Base-by-base conservation (phyloP, 805 yeast species). In the Scheffersomyces stipitis region DNA sequence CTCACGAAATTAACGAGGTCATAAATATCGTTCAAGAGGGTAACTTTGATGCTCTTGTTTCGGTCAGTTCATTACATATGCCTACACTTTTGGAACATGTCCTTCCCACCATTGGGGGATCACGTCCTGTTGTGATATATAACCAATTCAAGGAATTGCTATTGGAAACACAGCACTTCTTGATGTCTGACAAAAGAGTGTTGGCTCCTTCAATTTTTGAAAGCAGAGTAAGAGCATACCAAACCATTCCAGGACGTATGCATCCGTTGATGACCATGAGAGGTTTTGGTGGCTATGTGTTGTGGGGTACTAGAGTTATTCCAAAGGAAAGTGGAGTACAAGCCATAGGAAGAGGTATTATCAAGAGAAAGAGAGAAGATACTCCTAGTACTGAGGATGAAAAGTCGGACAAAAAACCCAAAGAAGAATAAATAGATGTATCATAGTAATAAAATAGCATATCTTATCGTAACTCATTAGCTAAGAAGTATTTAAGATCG, bases 231-330 rank as follows among this genome's bases (percentile, higher is more conserved):
- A 76, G 97, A 45, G 82, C 81, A 33, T 90, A 84, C 58, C 99
- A 93, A 66, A 88, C 97, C 3, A 79, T 91, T 18, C 87, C 95
- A 14, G 99, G 98, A 5, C 81, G 95, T 56, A 69, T 91, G 52
- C 99, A 93, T 60, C 99, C 99, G 0, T 56, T 82, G 42, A 93
- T 93, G 99, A 86, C 97, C 0, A 81, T 83, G 73, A 75, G 87
- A 51, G 89, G 96, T 5, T 90, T 84, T 40, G 98, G 97, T 23
- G 99, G 99, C 0, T 91, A 80, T 58, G 58, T 93, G 2, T 66
- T 89, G 46, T 75, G 80, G 68, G 95, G 91, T 3, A 76, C 86
- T 12, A 72, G 86, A 33, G 97, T 93, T 0, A 65, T 80, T 36
- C 96, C 96, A 2, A 62, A 71, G 31, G 83, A 76, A 23, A 56